phyloP scores from a whole-genome alignment of 2,329 filamentous ascomycete species.

The Penicillium nordicum region DNA sequence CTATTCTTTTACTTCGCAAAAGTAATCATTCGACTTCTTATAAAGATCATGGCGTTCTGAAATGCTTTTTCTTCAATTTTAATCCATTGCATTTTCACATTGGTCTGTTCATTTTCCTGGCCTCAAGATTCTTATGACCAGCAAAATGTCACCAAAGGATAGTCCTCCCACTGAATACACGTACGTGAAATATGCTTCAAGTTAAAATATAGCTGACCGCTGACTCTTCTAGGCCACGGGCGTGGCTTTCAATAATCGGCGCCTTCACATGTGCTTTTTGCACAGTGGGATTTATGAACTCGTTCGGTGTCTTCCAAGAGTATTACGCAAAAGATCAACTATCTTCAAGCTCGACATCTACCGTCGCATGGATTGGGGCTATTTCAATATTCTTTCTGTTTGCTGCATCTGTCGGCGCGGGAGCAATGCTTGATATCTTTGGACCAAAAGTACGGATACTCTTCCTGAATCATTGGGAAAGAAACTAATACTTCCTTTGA shows the following conservation, averaged over 20 bases:
- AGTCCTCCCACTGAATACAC: conserved; percentile 23
- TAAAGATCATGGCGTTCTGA: neutral
- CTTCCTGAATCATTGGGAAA: no score
- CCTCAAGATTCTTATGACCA: neutral
- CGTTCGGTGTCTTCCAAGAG: conserved; percentile 37
- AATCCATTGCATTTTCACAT: neutral
- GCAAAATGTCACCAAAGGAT: neutral
- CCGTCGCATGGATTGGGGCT: conserved; percentile 36
- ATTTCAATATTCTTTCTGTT: conserved; percentile 34
- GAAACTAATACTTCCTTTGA: no score
- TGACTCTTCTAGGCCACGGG: conserved; percentile 18
- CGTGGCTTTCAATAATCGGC: conserved; percentile 30
- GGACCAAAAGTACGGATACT: conserved; percentile 26
- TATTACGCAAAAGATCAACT: conserved; percentile 31
- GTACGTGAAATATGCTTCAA: conserved; percentile 11
- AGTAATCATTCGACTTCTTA: neutral
- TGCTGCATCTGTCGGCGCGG: conserved; percentile 25
- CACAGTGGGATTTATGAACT: conserved; percentile 39
- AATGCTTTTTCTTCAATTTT: neutral
- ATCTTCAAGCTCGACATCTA: conserved; percentile 24
- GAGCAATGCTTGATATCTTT: conserved; percentile 31
- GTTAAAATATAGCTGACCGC: neutral
- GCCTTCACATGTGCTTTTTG: conserved; percentile 34
- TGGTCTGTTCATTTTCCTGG: neutral
- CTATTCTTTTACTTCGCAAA: neutral